phyloP scores from a whole-genome alignment of 2,329 filamentous ascomycete genomes.

The Nannizzia gypsea region DNA sequence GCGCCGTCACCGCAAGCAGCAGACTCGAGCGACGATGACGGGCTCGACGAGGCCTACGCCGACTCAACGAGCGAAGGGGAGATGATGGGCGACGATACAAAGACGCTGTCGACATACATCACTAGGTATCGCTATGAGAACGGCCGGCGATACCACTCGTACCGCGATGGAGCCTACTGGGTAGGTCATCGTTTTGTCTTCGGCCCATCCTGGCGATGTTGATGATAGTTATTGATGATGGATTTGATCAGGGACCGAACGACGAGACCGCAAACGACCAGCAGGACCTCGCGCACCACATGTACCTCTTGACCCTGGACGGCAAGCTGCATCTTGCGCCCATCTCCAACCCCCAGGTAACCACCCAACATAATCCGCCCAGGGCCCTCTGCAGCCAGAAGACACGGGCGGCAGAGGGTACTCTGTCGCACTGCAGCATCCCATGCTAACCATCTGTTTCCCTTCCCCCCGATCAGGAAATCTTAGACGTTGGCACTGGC shows the following conservation, averaged over 20 bases:
- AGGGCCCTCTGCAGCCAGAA: too few species aligned
- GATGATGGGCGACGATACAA: constrained; percentile 6
- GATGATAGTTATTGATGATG: not conserved
- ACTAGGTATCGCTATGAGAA: constrained; percentile 9
- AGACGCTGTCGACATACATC: constrained; percentile 6
- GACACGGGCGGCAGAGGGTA: not conserved
- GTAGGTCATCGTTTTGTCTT: not conserved
- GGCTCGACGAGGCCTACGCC: not conserved
- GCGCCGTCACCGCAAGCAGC: not conserved
- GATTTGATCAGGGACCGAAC: constrained; percentile 16
- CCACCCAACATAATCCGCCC: not conserved
- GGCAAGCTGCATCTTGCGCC: constrained; percentile 21
- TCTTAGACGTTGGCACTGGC: constrained; percentile 10
- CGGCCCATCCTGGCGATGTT: not conserved
- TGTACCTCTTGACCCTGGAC: constrained; percentile 19
- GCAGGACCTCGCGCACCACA: constrained; percentile 19
- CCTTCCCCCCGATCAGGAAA: not conserved
- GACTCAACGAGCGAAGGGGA: not conserved
- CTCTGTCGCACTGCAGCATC: not conserved
- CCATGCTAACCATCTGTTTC: not conserved
- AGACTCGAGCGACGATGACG: constrained; percentile 2
- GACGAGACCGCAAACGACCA: constrained; percentile 18
- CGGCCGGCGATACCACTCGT: constrained; percentile 8
- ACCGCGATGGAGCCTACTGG: constrained; percentile 8
- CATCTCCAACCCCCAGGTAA: constrained; percentile 13